A percentile compares a stretch with the other conserved stretches of the same genome.
Conservation (phyloP, 768 basidiomycete genomes). For the Russula griseocarnosa region DNA sequence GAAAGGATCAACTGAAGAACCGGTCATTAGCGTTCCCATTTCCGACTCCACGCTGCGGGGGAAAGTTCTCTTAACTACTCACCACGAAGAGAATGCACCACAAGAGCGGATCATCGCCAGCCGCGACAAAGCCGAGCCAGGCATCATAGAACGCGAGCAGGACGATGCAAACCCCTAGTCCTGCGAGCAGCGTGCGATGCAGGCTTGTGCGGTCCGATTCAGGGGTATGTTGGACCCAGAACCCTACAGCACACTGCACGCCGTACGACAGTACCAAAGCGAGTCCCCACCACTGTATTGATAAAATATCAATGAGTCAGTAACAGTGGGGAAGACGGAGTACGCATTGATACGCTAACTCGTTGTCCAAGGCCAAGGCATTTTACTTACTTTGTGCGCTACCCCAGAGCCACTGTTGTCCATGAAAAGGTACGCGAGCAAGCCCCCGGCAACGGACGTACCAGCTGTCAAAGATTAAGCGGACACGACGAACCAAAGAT, state of each 20-base stretch:
- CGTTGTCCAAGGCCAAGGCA: not conserved
- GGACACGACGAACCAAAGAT: not conserved
- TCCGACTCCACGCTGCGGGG: too few relatives aligned
- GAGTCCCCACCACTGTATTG: conserved; percentile 5
- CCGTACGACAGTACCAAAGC: conserved; percentile 9
- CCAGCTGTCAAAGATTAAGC: conserved; percentile 6
- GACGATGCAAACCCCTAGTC: conserved; percentile 4
- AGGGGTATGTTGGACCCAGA: conserved; percentile 2
- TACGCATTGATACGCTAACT: too few relatives aligned
- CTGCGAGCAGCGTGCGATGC: conserved; percentile 7
- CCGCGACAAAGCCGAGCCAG: conserved; percentile 18
- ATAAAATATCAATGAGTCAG: not conserved
- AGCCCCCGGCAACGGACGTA: conserved; percentile 1
- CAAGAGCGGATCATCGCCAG: not conserved
- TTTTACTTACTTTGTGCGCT: conserved; percentile 11
- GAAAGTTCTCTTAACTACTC: not conserved
- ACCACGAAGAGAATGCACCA: conserved; percentile 13
- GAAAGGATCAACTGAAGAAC: conserved; percentile 1
- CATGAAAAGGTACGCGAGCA: conserved; percentile 19
- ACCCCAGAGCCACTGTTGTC: not conserved
- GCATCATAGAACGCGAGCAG: conserved; percentile 11
- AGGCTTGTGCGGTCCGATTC: not conserved
- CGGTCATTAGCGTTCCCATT: not conserved
- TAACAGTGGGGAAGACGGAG: not conserved
- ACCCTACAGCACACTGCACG: conserved; percentile 10